Evolutionary conservation across 1,284 basidiomycete genomes (phyloP).

Genomic region (Veloboletus limbatus): DNA sequence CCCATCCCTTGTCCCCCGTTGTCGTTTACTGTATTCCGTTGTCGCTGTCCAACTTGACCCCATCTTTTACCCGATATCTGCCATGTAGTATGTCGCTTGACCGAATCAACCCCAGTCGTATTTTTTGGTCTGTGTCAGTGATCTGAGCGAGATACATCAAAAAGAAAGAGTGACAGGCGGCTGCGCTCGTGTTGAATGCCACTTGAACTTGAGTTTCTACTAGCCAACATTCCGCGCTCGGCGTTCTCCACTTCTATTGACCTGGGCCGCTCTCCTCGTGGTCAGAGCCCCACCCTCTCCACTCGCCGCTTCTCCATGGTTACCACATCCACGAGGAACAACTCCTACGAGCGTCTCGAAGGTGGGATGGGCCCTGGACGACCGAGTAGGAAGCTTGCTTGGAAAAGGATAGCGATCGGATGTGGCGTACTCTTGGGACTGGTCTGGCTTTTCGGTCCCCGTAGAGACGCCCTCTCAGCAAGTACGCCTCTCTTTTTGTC

Average conservation of each 20-base stretch:
- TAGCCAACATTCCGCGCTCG: slow-evolving; percentile 23
- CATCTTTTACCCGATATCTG: slow-evolving; percentile 8
- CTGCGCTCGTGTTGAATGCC: too few species aligned
- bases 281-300: slow-evolving; percentile 8
- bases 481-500: slow-evolving; percentile 13
- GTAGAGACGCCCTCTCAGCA: slow-evolving; percentile 27
- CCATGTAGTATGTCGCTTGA: slow-evolving; percentile 13
- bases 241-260: slow-evolving; percentile 33
- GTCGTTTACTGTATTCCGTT: slow-evolving; percentile 1
- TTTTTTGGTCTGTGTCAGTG: neutral
- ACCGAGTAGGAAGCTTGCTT: slow-evolving; percentile 41
- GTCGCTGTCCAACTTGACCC: neutral
- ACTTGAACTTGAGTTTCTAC: neutral
- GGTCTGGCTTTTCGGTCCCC: slow-evolving; percentile 63
- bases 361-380: slow-evolving; percentile 52
- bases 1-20: slow-evolving; percentile 10
- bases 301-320: slow-evolving; percentile 22
- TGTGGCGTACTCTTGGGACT: slow-evolving; percentile 53
- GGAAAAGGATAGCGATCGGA: slow-evolving; percentile 66
- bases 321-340: slow-evolving; percentile 43
- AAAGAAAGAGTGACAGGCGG: too few species aligned
- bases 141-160: too few species aligned
- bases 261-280: slow-evolving; percentile 25
- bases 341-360: slow-evolving; percentile 64
- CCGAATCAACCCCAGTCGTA: neutral